Base-by-base conservation (phyloP, 208 protist species). In the Naegleria lovaniensis region DNA sequence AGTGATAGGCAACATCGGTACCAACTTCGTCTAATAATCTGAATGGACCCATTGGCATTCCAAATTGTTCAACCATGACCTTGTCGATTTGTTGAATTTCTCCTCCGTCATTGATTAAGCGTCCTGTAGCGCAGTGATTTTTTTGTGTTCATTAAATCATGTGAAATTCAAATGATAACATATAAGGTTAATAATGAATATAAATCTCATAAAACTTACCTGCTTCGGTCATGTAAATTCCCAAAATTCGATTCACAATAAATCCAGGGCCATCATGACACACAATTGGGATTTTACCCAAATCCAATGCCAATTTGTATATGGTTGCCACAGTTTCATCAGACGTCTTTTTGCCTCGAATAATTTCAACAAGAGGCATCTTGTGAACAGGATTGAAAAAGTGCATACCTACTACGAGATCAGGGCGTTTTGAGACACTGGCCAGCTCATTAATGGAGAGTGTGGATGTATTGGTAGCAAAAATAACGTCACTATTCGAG, bases 341-440 rank as follows among this genome's bases (percentile, higher is more conserved):
- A 0, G 93, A 94, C 6, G 96, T 98, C 43, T 94, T 40, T 90
- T 95, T 95, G n/a, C 94, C 94, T 52, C 94, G 94, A 89, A 98
- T 97, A 29, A 98, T 95, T 93, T 98, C 97, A 36, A 98, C 94
- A 40, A 98, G 91, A 29, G 95, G 96, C 97, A 98, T 98, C 93
- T 97, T 97, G 39, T 94, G 90, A 16, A 98, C 97, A 15, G 97
- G 97, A 92, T 97, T 97, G 95, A 98, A 98, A 92, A 97, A 98
- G 93, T 98, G 97, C 96, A 98, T 97, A 91, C 97, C 97, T 89
- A 98, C 94, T 91, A 98, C 95, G 86, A 95, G 94, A 88, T 95
- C 88, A 43, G 96, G 96, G 91, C 93, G 93, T 91, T 94, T 94
- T 41, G 95, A 94, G 52, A 93, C 95, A 13, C 90, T 92, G 89